A percentile compares a stretch with the other conserved stretches of the same genome.
Conservation (phyloP, 441 rosid species). For the Croton laevigatus region DNA sequence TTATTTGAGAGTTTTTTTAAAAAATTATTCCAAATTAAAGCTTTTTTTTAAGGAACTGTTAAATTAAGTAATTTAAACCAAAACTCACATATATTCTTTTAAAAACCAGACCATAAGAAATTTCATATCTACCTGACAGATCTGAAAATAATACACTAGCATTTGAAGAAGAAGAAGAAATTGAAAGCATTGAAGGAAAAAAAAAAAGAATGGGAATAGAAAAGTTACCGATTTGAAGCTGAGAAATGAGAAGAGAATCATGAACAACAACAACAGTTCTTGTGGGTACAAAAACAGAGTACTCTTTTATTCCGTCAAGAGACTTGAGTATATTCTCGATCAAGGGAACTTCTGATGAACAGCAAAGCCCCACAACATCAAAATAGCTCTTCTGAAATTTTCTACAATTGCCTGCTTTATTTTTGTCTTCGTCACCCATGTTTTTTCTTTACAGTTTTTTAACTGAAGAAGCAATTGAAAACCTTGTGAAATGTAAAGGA, state of each 20-base stretch:
- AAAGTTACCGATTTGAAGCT: conserved; percentile 65
- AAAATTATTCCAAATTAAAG: no score
- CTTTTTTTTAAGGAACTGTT: no score
- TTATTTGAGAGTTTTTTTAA: no score
- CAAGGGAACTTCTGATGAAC: conserved; percentile 82
- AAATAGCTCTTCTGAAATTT: conserved; percentile 75
- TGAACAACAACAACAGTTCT: conserved; percentile 86
- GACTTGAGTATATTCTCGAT: conserved; percentile 61
- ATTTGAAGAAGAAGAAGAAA: no score
- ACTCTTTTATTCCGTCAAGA: conserved; percentile 62
- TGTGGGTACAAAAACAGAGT: conserved; percentile 67
- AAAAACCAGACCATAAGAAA: no score
- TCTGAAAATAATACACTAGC: no score
- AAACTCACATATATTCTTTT: no score
- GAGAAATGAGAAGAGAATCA: conserved; percentile 58
- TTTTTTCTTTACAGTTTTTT: neutral
- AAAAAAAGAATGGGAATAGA: neutral
- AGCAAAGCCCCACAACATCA: conserved; percentile 84
- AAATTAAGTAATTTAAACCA: no score
- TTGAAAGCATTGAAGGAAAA: neutral
- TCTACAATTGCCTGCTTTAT: neutral
- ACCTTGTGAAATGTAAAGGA: neutral
- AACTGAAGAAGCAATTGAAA: neutral
- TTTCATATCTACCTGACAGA: no score
- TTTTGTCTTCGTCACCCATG: conserved; percentile 28